phyloP scores from a whole-genome alignment of 2,329 filamentous ascomycete genomes.

The Ophiostoma perfectum region DNA sequence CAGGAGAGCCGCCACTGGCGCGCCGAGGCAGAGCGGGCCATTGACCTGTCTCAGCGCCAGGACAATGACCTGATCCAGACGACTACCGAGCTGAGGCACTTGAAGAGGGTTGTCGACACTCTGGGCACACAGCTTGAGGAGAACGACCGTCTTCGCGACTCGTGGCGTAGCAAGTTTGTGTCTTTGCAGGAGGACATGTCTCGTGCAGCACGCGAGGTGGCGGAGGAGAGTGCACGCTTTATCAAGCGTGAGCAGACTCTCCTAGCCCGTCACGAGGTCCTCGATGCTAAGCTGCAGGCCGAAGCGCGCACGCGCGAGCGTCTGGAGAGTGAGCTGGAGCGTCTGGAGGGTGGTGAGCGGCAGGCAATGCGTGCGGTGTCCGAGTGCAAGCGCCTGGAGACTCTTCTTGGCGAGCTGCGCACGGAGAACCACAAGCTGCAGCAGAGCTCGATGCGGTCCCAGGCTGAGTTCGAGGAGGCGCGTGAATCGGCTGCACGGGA shows the following conservation, averaged over 20 bases:
- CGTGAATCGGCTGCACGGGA: conserved; percentile 74
- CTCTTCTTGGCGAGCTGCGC: conserved; percentile 50
- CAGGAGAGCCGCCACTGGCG: conserved; percentile 58
- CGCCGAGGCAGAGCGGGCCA: conserved; percentile 54
- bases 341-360: conserved; percentile 59
- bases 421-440: conserved; percentile 68
- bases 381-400: conserved; percentile 57
- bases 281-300: conserved; percentile 70
- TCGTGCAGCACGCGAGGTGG: conserved; percentile 69
- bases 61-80: conserved; percentile 46
- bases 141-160: conserved; percentile 76
- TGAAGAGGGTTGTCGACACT: conserved; percentile 67
- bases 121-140: conserved; percentile 77
- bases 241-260: conserved; percentile 74
- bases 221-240: conserved; percentile 74
- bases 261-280: conserved; percentile 70
- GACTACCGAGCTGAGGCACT: conserved; percentile 61
- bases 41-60: conserved; percentile 47
- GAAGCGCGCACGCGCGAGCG: conserved; percentile 66
- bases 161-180: conserved; percentile 77
- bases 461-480: conserved; percentile 79
- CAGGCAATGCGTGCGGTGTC: conserved; percentile 59
- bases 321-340: conserved; percentile 60
- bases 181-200: conserved; percentile 84
- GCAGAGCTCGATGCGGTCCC: conserved; percentile 60